Base-by-base conservation (phyloP, 192 early-diverging fungal genomes). In the Linnemannia schmuckeri region DNA sequence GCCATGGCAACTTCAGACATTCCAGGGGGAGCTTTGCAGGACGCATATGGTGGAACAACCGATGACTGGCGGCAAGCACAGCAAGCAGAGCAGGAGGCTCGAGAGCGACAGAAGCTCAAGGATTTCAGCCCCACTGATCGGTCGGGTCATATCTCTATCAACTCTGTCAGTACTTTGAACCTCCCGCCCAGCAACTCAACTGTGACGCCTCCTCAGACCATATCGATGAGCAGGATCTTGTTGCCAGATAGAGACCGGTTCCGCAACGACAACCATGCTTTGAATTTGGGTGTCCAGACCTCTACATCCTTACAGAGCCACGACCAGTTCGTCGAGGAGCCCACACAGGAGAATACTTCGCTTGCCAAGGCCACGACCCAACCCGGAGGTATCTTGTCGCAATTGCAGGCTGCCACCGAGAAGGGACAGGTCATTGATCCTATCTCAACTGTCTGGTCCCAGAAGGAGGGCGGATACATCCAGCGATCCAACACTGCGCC, bases 31-130 rank as follows among this genome's bases (percentile, higher is more conserved):
- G n/a, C 46, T 27, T 24, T 76, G 13, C 84, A 80, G 47, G 79
- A 80, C n/a, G 84, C 79, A 15, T 81, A 86, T 52, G 79, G 85
- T 10, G 80, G 85, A 40, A 87, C 79, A 4, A 77, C 71, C 7
- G 79, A 87, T 33, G 85, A 87, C 41, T 87, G 85, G 85, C 79
- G 85, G 24, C 79, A 81, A 35, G 66, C 54, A n/a, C 78, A 80
- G 27, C 78, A 85, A 24, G 78, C 73, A 7, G 78, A 84, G 41
- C 78, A 75, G 30, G 77, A 84, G 30, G 82, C 78, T 12, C 17
- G n/a, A 27, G 77, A 85, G n/a, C 44, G 82, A 47, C 46, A 66
- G 40, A 68, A 86, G 10, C 70, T 87, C 40, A 81, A 70, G 30
- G 84, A 87, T 8, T 69, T 63, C 0, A 74, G 72, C 38, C 84